Evolutionary conservation across 371 early-diverging fungal species (phyloP).

Genomic region (Chytridium lagenaria): DNA sequence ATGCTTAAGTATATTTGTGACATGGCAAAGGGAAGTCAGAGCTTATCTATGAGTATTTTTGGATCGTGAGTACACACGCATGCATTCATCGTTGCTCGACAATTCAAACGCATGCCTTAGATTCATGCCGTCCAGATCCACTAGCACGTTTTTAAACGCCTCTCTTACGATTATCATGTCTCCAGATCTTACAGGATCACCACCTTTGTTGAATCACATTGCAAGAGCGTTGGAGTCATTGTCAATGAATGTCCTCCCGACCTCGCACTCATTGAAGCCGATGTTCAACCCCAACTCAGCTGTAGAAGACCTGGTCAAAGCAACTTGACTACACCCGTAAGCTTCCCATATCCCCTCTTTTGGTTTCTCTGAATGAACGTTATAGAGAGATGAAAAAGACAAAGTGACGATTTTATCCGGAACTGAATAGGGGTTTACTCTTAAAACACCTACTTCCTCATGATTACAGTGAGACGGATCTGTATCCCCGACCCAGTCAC

Average conservation of each 20-base stretch:
- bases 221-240: conserved; percentile 96
- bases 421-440: conserved; percentile 89
- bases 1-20: too few species aligned
- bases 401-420: conserved; percentile 90
- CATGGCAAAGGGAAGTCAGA: too few species aligned
- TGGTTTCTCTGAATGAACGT: background rate
- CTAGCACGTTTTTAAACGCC: too few species aligned
- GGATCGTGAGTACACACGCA: conserved; percentile 13
- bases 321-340: conserved; percentile 92
- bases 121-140: too few species aligned
- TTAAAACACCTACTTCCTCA: conserved; percentile 96
- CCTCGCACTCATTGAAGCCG: conserved; percentile 82
- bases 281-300: conserved; percentile 91
- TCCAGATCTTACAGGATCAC: conserved; percentile 62
- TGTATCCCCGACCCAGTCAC: conserved; percentile 90
- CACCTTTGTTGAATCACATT: conserved; percentile 98
- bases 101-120: too few species aligned
- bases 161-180: background rate
- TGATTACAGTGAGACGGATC: conserved; percentile 89
- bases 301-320: conserved; percentile 95
- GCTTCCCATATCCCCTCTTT: conserved; percentile 22
- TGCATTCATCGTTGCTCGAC: too few species aligned
- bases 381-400: conserved; percentile 91
- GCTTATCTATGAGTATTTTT: conserved; percentile 10
- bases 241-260: conserved; percentile 97